These are phyloP conservation scores for Pluteus cervinus DNA, from an alignment of 768 basidiomycete species.

Conservation along the genomic window DNA sequence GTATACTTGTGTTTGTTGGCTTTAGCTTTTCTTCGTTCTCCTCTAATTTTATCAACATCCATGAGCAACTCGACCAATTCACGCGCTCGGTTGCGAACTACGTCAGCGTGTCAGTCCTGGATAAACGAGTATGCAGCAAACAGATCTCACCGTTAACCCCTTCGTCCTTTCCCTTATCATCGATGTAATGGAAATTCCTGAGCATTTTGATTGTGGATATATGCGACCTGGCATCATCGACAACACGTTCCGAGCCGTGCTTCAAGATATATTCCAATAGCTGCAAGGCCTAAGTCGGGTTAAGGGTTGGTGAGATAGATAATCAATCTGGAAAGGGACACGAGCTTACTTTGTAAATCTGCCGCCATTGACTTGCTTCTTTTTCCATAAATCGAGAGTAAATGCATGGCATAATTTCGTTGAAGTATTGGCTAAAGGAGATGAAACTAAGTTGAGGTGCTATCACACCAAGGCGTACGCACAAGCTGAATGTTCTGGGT, in stretches of 20 bases:
- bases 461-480: constrained; percentile 22
- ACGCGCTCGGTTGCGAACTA: constrained; percentile 91
- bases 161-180: constrained; percentile 98
- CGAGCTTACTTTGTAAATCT: constrained; percentile 86
- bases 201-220: constrained; percentile 96
- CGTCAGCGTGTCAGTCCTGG: background rate
- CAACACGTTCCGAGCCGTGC: constrained; percentile 94
- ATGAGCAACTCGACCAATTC: constrained; percentile 89
- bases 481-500: constrained; percentile 95
- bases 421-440: constrained; percentile 81
- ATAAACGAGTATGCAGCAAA: background rate
- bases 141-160: constrained; percentile 77
- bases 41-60: constrained; percentile 87
- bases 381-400: constrained; percentile 97
- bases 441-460: constrained; percentile 7
- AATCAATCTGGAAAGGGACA: background rate
- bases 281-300: constrained; percentile 89
- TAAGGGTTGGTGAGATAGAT: background rate
- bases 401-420: constrained; percentile 98
- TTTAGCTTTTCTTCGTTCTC: constrained; percentile 90
- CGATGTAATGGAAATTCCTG: constrained; percentile 95
- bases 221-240: constrained; percentile 95
- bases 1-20: constrained; percentile 83
- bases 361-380: constrained; percentile 96
- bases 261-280: constrained; percentile 94